These are phyloP conservation scores for Komagataella phaffii DNA, from an alignment of 805 yeast genomes.

Conservation along the genomic window DNA sequence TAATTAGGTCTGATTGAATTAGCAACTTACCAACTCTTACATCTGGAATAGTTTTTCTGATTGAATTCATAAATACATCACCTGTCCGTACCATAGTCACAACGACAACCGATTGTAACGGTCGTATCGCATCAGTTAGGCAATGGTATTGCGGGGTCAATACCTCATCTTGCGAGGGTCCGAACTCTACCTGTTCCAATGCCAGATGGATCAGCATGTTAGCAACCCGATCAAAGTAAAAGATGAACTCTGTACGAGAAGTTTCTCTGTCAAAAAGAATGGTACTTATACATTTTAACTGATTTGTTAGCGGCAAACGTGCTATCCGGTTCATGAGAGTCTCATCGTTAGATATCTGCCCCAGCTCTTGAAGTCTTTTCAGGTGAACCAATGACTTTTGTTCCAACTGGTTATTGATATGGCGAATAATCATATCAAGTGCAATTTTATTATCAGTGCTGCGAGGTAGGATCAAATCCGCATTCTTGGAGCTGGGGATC, in stretches of 20 bases:
- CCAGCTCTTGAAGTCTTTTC: slow-evolving; percentile 44
- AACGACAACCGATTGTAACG: slow-evolving; percentile 27
- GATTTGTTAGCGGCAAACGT: slow-evolving; percentile 39
- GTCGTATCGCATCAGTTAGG: slow-evolving; percentile 3
- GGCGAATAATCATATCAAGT: slow-evolving; percentile 64
- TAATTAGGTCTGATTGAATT: slow-evolving; percentile 74
- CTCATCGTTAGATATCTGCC: slow-evolving; percentile 20
- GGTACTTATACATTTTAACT: slow-evolving; percentile 59
- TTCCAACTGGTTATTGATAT: slow-evolving; percentile 59
- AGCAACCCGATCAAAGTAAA: slow-evolving; percentile 78
- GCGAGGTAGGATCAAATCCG: slow-evolving; percentile 85
- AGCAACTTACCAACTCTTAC: slow-evolving; percentile 71
- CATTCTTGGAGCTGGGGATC: slow-evolving; percentile 61
- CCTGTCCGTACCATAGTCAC: slow-evolving; percentile 83
- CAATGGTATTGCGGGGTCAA: slow-evolving; percentile 12
- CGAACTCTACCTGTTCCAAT: slow-evolving; percentile 38
- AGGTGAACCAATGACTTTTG: slow-evolving; percentile 59
- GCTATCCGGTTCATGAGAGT: slow-evolving; percentile 2
- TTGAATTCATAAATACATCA: slow-evolving; percentile 75
- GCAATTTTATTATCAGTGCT: slow-evolving; percentile 79
- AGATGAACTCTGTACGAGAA: slow-evolving; percentile 65
- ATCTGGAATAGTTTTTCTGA: slow-evolving; percentile 66
- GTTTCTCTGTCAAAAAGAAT: slow-evolving; percentile 45
- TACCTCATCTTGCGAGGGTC: slow-evolving; percentile 13
- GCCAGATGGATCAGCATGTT: slow-evolving; percentile 57